Percentiles rank a stretch among this genome's conserved stretches.
Conservation (phyloP, 345 rosid genomes). For the Erodium maritimum region DNA sequence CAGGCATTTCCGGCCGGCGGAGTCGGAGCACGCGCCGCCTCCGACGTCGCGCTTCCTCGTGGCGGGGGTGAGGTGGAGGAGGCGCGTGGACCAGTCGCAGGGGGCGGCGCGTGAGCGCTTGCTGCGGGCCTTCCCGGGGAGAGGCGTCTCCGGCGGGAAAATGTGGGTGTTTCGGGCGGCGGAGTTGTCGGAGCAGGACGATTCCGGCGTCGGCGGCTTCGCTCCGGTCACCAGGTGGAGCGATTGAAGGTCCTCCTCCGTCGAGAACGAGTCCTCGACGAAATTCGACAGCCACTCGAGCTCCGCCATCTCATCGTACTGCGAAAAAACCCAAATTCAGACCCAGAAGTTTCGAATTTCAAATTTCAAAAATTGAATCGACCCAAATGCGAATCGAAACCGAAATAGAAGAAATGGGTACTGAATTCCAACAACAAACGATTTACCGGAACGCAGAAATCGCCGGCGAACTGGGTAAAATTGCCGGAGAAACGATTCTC, state of each 20-base stretch:
- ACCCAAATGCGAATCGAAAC: neutral
- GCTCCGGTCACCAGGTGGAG: conserved; percentile 17
- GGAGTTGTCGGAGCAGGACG: neutral
- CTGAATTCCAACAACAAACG: too few species aligned
- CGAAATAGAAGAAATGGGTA: neutral
- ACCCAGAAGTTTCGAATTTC: neutral
- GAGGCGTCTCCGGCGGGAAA: conserved; percentile 2
- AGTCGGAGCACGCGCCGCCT: too few species aligned
- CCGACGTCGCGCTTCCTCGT: too few species aligned
- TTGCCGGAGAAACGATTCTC: conserved; percentile 1
- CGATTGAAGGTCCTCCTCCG: conserved; percentile 28
- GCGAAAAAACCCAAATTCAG: neutral
- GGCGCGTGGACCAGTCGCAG: conserved; percentile 13
- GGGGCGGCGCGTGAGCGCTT: conserved; percentile 12
- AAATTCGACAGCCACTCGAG: conserved; percentile 78
- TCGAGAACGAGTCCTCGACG: conserved; percentile 61
- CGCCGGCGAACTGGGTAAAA: conserved; percentile 18
- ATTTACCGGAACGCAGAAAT: conserved; percentile 29
- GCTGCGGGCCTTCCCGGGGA: conserved; percentile 10
- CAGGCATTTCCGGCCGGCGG: too few species aligned
- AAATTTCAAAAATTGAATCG: neutral
- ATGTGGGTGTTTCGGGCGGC: neutral
- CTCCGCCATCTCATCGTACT: conserved; percentile 37
- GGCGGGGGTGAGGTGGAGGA: conserved; percentile 6
- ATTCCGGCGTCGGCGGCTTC: neutral